Evolutionary conservation across 2,329 filamentous ascomycete genomes (phyloP).

Genomic region (Cadophora gregata): DNA sequence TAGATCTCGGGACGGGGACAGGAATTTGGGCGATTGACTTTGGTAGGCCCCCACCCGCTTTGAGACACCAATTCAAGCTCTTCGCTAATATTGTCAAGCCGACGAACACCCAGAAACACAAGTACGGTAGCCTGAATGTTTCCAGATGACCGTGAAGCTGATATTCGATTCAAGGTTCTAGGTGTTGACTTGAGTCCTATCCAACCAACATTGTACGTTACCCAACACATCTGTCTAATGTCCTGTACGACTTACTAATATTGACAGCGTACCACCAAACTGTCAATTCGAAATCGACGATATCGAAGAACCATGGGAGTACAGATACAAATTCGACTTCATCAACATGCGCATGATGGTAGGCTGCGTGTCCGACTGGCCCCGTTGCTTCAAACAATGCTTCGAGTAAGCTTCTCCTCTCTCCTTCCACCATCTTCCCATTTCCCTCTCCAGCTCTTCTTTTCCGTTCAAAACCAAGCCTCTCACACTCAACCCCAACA

Average conservation of each 20-base stretch:
- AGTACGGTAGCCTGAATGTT: conserved; percentile 27
- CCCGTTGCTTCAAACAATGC: conserved; percentile 16
- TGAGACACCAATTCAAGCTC: background rate
- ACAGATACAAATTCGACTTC: conserved; percentile 61
- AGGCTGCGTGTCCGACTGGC: conserved; percentile 19
- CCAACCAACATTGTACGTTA: conserved; percentile 40
- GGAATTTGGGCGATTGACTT: conserved; percentile 42
- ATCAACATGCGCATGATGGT: conserved; percentile 49
- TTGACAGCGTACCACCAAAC: conserved; percentile 58
- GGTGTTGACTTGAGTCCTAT: conserved; percentile 44
- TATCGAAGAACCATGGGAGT: conserved; percentile 56
- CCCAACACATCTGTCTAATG: background rate
- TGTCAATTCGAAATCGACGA: conserved; percentile 69
- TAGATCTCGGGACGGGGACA: conserved; percentile 58
- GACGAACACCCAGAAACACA: conserved; percentile 32
- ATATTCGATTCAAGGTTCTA: conserved; percentile 30
- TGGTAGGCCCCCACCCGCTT: conserved; percentile 35
- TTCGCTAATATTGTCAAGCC: background rate
- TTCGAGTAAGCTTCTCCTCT: background rate
- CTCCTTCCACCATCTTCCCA: background rate
- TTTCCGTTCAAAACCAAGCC: conserved; percentile 46
- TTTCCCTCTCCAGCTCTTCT: background rate
- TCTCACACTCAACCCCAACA: conserved; percentile 21
- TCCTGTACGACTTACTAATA: background rate
- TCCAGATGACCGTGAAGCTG: background rate